Base-by-base conservation (phyloP, 805 yeast species). In the Myxozyma geophila region DNA sequence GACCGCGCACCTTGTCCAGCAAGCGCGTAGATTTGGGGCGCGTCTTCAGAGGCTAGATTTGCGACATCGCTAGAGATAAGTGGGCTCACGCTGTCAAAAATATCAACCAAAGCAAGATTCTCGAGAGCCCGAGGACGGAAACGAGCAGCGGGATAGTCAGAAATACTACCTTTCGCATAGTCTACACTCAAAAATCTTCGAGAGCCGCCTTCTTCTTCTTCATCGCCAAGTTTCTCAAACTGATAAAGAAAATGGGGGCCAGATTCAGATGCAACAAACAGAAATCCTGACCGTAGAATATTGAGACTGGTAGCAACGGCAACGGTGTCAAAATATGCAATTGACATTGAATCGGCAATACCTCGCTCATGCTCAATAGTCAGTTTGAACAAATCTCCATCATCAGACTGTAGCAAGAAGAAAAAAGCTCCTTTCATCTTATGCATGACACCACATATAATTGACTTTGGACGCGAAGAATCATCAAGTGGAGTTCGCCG, bases 331-430 rank as follows among this genome's bases (percentile, higher is more conserved):
- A 93, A 92, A 71, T 88, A 92, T 15, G 83, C 79, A 13, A 88
- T 79, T n/a, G 78, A 72, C 9, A 88, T 71, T 7, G 47, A 15
- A 1, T 75, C 70, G 1, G 78, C 77, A 7, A 82, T 80, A 19
- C 73, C 73, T 39, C 73, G 75, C 12, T 82, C 81, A 15, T 78
- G 77, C 35, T 80, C 82, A 8, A 87, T 72, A 19, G 83, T 82
- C 2, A 90, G 78, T 72, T 90, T 92, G 77, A 85, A 89, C 3
- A 90, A 61, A 72, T 90, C 97, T 19, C 98, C 98, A 15, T 76
- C 72, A 41, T 85, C 79, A 13, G 85, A 82, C 73, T 95, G 98
- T 0, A 89, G 68, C 21, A 93, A 74, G 7, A 86, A 81, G 71
- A 92, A 90, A 70, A 88, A 89, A 15, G 79, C 74, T 15, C 77